Percentiles rank a stretch among this genome's conserved stretches.
Evolutionary conservation across 2,329 filamentous ascomycete species (phyloP).

Genomic region (Fonsecaea nubica): DNA sequence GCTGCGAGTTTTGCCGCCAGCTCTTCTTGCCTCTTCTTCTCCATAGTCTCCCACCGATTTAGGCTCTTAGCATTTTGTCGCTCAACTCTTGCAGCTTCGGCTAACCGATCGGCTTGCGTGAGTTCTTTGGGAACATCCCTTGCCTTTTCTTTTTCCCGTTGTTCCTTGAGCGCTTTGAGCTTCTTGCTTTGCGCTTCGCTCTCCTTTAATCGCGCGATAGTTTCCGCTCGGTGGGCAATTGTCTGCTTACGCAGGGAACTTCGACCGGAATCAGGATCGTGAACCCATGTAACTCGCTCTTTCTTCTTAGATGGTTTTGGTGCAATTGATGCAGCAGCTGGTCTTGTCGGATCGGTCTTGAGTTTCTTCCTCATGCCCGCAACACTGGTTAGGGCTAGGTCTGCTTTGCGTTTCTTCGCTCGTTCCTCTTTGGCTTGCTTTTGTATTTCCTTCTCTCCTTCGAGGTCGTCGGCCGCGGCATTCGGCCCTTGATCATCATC

Average conservation of each 20-base stretch:
- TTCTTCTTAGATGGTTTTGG: conserved; percentile 69
- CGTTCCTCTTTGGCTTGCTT: conserved; percentile 73
- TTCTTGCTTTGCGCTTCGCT: conserved; percentile 57
- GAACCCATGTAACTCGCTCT: conserved; percentile 73
- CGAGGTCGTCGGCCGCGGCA: conserved; percentile 69
- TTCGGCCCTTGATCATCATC: conserved; percentile 74
- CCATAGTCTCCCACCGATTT: conserved; percentile 91
- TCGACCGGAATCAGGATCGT: conserved; percentile 65
- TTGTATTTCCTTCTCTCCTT: conserved; percentile 86
- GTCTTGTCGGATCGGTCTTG: conserved; percentile 63
- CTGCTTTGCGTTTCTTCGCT: conserved; percentile 80
- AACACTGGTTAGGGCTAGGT: conserved; percentile 71
- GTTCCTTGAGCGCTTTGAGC: conserved; percentile 64
- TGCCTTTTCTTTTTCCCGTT: conserved; percentile 68
- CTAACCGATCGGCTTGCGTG: conserved; percentile 85
- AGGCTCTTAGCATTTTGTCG: conserved; percentile 86
- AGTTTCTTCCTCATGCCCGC: conserved; percentile 70
- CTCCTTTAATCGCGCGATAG: conserved; percentile 56
- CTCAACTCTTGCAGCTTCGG: conserved; percentile 82
- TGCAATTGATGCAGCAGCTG: conserved; percentile 43
- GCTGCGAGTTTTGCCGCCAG: conserved; percentile 83
- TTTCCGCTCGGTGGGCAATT: conserved; percentile 68
- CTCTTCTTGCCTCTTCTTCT: conserved; percentile 85
- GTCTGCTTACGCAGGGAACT: conserved; percentile 69
- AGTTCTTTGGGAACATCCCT: conserved; percentile 78